A percentile compares a stretch with the other conserved stretches of the same genome.
phyloP scores from a whole-genome alignment of 192 early-diverging fungal species.

The Ramicandelaber brevisporus region DNA sequence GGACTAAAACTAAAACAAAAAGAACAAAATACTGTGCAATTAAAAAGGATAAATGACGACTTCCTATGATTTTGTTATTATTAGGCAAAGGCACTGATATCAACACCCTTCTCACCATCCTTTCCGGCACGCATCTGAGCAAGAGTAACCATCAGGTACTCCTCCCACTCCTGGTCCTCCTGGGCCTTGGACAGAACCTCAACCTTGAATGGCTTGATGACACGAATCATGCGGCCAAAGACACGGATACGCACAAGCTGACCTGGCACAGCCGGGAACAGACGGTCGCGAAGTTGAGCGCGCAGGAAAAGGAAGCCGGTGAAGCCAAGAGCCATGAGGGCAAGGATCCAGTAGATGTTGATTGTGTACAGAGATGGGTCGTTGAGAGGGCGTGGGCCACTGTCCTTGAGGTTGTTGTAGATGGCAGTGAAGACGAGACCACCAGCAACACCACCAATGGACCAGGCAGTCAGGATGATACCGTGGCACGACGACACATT shows the following conservation, averaged over 20 bases:
- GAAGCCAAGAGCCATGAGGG: constrained; percentile 22
- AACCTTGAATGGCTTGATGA: constrained; percentile 7
- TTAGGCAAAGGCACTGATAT: too few relatives aligned
- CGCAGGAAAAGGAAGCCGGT: constrained; percentile 27
- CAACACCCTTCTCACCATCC: too few relatives aligned
- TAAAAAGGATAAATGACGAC: too few relatives aligned
- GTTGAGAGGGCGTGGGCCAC: constrained; percentile 14
- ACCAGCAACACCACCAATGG: constrained; percentile 42
- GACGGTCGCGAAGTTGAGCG: constrained; percentile 36
- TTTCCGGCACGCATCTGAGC: too few relatives aligned
- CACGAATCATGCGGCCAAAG: constrained; percentile 28
- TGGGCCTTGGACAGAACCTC: constrained; percentile 12
- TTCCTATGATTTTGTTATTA: too few relatives aligned
- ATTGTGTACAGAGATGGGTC: constrained; percentile 23
- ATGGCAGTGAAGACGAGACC: constrained; percentile 39
- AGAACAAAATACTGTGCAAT: too few relatives aligned
- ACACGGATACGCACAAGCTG: constrained; percentile 31
- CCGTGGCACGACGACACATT: constrained; percentile 52
- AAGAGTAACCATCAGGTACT: constrained; percentile 17
- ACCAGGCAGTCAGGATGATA: constrained; percentile 52
- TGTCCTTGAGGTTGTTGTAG: constrained; percentile 15
- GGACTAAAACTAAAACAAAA: too few relatives aligned
- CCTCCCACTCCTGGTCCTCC: constrained; percentile 16
- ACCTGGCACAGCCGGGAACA: constrained; percentile 25
- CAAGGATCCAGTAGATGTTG: constrained; percentile 50